phyloP scores from a whole-genome alignment of 2,329 filamentous ascomycete genomes.

The Rutstroemia sp. region DNA sequence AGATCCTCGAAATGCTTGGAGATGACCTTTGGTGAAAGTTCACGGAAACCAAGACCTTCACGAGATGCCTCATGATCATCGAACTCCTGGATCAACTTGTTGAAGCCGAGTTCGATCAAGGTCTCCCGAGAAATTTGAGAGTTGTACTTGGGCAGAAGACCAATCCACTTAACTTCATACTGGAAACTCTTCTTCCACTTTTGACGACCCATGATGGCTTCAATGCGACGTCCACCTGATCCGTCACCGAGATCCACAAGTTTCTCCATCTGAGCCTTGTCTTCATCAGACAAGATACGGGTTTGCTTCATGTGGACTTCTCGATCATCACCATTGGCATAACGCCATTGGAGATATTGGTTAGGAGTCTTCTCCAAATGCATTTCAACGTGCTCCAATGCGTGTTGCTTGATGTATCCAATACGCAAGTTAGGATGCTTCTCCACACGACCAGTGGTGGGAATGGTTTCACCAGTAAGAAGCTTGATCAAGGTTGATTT shows the following conservation, averaged over 20 bases:
- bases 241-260: slow-evolving; percentile 79
- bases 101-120: slow-evolving; percentile 74
- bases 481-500: slow-evolving; percentile 98
- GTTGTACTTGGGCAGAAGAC: slow-evolving; percentile 87
- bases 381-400: slow-evolving; percentile 98
- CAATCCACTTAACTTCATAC: slow-evolving; percentile 95
- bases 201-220: slow-evolving; percentile 87
- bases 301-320: slow-evolving; percentile 98
- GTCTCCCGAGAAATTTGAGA: slow-evolving; percentile 90
- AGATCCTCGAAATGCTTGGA: slow-evolving; percentile 97
- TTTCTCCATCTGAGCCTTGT: slow-evolving; percentile 88
- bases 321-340: slow-evolving; percentile 92
- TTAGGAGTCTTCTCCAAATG: slow-evolving; percentile 98
- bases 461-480: slow-evolving; percentile 85
- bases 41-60: slow-evolving; percentile 92
- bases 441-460: slow-evolving; percentile 78
- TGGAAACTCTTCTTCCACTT: slow-evolving; percentile 99
- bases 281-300: slow-evolving; percentile 75
- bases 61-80: slow-evolving; percentile 98
- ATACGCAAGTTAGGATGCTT: slow-evolving; percentile 99
- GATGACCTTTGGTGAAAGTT: slow-evolving; percentile 88
- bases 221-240: slow-evolving; percentile 67
- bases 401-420: slow-evolving; percentile 99
- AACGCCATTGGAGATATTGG: slow-evolving; percentile 98
- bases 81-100: slow-evolving; percentile 94